Conservation (phyloP, 352 stramenopile genomes). For the Globisporangium radiosum region DNA sequence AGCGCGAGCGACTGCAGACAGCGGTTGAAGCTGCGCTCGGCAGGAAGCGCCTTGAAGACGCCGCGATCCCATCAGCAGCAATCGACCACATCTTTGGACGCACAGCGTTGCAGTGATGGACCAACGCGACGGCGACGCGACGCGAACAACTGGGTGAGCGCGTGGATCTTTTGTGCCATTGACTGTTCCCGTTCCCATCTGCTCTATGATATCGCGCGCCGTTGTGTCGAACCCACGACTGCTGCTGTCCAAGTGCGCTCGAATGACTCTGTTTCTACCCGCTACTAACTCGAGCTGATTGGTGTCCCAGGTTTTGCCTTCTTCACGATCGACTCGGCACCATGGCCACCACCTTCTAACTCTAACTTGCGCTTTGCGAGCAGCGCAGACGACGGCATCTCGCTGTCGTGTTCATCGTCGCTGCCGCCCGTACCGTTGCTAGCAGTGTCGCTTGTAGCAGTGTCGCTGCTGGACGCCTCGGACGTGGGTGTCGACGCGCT, state of each 20-base stretch:
- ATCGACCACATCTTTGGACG: slow-evolving; percentile 20
- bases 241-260: not conserved
- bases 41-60: slow-evolving; percentile 26
- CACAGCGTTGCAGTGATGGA: not conserved
- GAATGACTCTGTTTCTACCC: not conserved
- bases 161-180: slow-evolving; percentile 3
- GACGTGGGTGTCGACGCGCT: slow-evolving; percentile 17
- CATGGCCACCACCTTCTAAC: slow-evolving; percentile 38
- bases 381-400: slow-evolving; percentile 14
- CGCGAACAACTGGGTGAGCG: slow-evolving; percentile 1
- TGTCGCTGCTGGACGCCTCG: slow-evolving; percentile 1
- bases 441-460: not conserved
- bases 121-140: too few species aligned
- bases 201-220: slow-evolving; percentile 13
- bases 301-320: slow-evolving; percentile 67
- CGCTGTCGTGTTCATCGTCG: slow-evolving; percentile 18
- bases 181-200: not conserved
- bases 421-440: slow-evolving; percentile 6
- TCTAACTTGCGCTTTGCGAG: slow-evolving; percentile 59
- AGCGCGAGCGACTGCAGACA: slow-evolving; percentile 26
- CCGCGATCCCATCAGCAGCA: slow-evolving; percentile 15
- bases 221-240: slow-evolving; percentile 4
- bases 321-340: slow-evolving; percentile 60
- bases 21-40: slow-evolving; percentile 23
- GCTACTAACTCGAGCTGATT: slow-evolving; percentile 53